Evolutionary conservation across 1,284 basidiomycete genomes (phyloP), one percentile per base, ranked within the genome.

Genomic region (Schizophyllum commune): DNA sequence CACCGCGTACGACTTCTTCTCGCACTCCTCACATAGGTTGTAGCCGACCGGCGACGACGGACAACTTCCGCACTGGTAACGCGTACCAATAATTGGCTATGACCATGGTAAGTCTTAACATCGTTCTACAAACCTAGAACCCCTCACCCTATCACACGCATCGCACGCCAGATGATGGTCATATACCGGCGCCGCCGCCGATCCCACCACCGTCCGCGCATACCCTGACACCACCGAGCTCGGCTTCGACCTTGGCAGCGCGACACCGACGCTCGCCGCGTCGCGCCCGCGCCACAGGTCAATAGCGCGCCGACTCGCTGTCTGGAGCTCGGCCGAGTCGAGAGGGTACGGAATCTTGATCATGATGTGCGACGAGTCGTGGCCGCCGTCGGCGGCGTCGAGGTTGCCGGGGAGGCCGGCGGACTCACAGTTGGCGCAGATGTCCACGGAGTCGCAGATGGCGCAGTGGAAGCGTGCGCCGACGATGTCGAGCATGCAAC

Each of bases 301-400:
- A 55, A 88, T 80, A 1, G 92, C 93, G 60, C 84, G 80, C 58
- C 84, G 80, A 65, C 89, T 88, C 11, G 88, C 89, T 11, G 78
- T 84, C 72, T 89, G 85, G 6, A 81, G 71, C 78, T 93, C 87
- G 9, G 80, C 79, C 5, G 79, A 81, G 58, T 87, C 85, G 17
- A 95, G 76, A 1, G 93, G 92, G 63, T 89, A 85, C 0, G 93
- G 93, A 52, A 95, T 94, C 85, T 96, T 96, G 74, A 96, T 92
- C 83, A 95, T 85, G 67, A 95, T 93, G 70, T 96, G 94, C 5
- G 89, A 89, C 8, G 88, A 91, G 62, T 80, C 81, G 66, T 92
- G 91, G 0, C 88, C 89, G 7, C 84, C 86, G 55, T 91, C 88
- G 1, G 82, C 77, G 0, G 88, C 86, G 64, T 91, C 87, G 6